A percentile compares a stretch with the other conserved stretches of the same genome.
Conservation (phyloP, 345 rosid species). For the Conringia planisiliqua region DNA sequence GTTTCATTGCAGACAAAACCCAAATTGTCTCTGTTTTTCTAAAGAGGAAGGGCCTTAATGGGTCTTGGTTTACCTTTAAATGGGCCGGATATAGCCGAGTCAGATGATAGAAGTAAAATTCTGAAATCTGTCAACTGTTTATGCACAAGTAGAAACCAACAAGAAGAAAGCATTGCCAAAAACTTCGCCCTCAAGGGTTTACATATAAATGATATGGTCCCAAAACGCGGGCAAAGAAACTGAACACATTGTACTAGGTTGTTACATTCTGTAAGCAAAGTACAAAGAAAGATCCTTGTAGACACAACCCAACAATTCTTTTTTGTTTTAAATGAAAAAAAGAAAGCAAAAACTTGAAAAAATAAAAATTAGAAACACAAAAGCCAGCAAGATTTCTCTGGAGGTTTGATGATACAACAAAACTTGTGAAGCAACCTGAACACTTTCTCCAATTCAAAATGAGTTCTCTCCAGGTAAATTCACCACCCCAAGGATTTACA, state of each 20-base stretch:
- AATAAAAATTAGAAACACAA: neutral
- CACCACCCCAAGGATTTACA: slow-evolving; percentile 23
- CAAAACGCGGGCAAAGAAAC: slow-evolving; percentile 1
- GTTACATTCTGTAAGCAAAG: slow-evolving; percentile 14
- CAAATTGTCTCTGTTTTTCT: neutral
- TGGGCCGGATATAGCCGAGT: neutral
- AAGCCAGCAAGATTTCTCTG: slow-evolving; percentile 25
- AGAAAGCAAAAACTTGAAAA: neutral
- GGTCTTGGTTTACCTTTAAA: neutral
- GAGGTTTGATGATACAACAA: slow-evolving; percentile 28
- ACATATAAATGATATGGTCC: slow-evolving; percentile 16
- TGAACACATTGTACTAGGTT: slow-evolving; percentile 18
- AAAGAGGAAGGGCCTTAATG: neutral
- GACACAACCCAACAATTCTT: neutral
- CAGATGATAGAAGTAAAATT: neutral
- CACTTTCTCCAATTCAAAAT: slow-evolving; percentile 18
- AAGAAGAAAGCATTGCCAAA: neutral
- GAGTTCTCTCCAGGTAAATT: slow-evolving; percentile 8
- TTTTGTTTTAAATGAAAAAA: neutral
- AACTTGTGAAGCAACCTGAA: slow-evolving; percentile 27
- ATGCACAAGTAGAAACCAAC: neutral
- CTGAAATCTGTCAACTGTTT: too few relatives aligned
- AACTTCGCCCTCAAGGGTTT: slow-evolving; percentile 13
- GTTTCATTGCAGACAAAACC: neutral
- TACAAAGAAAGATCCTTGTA: slow-evolving; percentile 9